These are phyloP conservation scores for Hymenotorrendiella dingleyae DNA, from an alignment of 2,329 filamentous ascomycete genomes.

Conservation along the genomic window DNA sequence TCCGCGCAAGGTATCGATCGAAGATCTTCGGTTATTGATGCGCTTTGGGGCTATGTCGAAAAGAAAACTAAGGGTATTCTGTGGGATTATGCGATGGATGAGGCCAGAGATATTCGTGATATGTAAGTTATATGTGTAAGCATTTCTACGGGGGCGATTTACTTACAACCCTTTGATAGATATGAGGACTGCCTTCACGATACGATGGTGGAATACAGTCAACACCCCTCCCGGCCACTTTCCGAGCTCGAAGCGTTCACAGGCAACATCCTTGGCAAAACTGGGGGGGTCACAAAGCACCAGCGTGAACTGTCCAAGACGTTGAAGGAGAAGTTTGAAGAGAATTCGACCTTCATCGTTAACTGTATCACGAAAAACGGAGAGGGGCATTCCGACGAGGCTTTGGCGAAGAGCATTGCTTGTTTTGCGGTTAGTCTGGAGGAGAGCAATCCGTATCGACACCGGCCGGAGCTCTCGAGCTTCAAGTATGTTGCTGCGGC, in stretches of 20 bases:
- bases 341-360: slow-evolving; percentile 35
- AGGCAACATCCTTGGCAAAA: slow-evolving; percentile 49
- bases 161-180: too few relatives aligned
- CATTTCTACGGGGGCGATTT: too few relatives aligned
- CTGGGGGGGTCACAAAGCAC: slow-evolving; percentile 32
- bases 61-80: slow-evolving; percentile 29
- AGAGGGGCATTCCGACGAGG: slow-evolving; percentile 19
- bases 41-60: slow-evolving; percentile 36
- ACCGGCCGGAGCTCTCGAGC: slow-evolving; percentile 36
- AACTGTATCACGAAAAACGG: slow-evolving; percentile 39
- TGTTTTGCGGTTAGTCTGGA: slow-evolving; percentile 40
- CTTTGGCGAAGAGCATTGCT: slow-evolving; percentile 34
- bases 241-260: slow-evolving; percentile 51
- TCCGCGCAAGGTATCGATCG: slow-evolving; percentile 6
- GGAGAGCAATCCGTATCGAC: slow-evolving; percentile 21
- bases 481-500: slow-evolving; percentile 48
- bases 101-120: slow-evolving; percentile 37
- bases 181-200: slow-evolving; percentile 47
- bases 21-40: slow-evolving; percentile 18
- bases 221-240: slow-evolving; percentile 36
- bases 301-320: slow-evolving; percentile 37
- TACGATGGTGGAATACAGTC: slow-evolving; percentile 40
- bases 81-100: slow-evolving; percentile 34
- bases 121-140: slow-evolving; percentile 40
- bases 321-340: slow-evolving; percentile 37